These are phyloP conservation scores for Ilyonectria robusta DNA, from an alignment of 2,329 filamentous ascomycete species.

Conservation along the genomic window DNA sequence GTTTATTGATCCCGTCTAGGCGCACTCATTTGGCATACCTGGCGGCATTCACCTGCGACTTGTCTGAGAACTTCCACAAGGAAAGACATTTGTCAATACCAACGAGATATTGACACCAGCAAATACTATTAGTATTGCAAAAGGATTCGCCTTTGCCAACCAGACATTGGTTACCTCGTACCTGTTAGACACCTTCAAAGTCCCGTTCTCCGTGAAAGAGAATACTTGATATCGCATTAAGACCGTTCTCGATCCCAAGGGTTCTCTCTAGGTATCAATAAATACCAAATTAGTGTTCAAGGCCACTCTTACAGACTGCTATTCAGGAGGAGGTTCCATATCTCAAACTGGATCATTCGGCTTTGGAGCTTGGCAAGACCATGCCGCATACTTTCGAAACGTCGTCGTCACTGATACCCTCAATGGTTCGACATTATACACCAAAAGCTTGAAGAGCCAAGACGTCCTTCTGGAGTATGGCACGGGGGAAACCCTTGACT, in stretches of 20 bases:
- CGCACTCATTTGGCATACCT: constrained; percentile 9
- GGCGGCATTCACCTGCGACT: constrained; percentile 18
- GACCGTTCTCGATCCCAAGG: constrained; percentile 5
- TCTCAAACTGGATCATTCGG: constrained; percentile 11
- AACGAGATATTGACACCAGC: constrained; percentile 7
- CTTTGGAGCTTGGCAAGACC: constrained; percentile 17
- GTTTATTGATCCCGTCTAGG: neutral
- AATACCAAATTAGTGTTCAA: constrained; percentile 6
- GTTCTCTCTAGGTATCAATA: constrained; percentile 4
- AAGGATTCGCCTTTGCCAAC: constrained; percentile 18
- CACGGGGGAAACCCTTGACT: neutral
- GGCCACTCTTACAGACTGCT: constrained; percentile 7
- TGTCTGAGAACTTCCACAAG: constrained; percentile 12
- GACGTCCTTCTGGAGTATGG: constrained; percentile 8
- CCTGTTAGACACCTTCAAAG: constrained; percentile 6
- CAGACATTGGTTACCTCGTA: constrained; percentile 18
- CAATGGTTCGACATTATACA: constrained; percentile 14
- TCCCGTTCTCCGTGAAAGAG: constrained; percentile 10
- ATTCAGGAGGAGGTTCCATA: constrained; percentile 4
- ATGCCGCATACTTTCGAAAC: constrained; percentile 14
- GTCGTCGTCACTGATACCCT: constrained; percentile 5
- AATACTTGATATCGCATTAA: constrained; percentile 21
- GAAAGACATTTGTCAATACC: constrained; percentile 10
- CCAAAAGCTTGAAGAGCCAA: neutral
- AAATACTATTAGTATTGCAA: constrained; percentile 6